These are phyloP conservation scores for Umbelopsis isabellina DNA, from an alignment of 192 early-diverging fungal species.

Conservation along the genomic window DNA sequence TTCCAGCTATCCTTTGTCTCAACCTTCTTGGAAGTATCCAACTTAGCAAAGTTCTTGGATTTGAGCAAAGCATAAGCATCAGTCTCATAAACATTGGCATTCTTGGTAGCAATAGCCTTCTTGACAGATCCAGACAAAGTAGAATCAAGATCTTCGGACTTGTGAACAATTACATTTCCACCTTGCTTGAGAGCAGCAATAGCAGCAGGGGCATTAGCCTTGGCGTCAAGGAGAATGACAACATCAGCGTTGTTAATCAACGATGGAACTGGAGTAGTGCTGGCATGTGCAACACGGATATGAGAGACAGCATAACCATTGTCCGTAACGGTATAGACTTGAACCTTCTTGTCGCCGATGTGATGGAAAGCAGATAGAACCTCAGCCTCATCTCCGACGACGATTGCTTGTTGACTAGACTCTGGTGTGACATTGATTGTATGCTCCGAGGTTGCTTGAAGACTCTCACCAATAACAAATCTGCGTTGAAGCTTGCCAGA, in stretches of 20 bases:
- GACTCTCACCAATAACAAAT: slow-evolving; percentile 25
- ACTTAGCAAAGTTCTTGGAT: slow-evolving; percentile 6
- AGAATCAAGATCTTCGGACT: slow-evolving; percentile 7
- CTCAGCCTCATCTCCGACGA: slow-evolving; percentile 28
- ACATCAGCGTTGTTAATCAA: slow-evolving; percentile 27
- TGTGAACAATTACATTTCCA: slow-evolving; percentile 18
- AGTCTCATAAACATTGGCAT: slow-evolving; percentile 23
- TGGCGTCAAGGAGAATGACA: slow-evolving; percentile 18
- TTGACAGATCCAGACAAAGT: slow-evolving; percentile 20
- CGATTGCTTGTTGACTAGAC: slow-evolving; percentile 22
- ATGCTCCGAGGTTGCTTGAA: neutral
- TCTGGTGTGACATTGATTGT: slow-evolving; percentile 14
- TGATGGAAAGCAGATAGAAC: slow-evolving; percentile 19
- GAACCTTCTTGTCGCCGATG: slow-evolving; percentile 20
- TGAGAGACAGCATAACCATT: slow-evolving; percentile 29
- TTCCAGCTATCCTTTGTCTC: slow-evolving; percentile 31
- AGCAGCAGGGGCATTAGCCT: slow-evolving; percentile 1
- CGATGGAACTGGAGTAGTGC: slow-evolving; percentile 28
- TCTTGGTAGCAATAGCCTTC: slow-evolving; percentile 29
- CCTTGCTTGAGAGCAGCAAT: slow-evolving; percentile 16
- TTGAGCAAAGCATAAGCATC: slow-evolving; percentile 17
- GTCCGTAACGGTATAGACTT: slow-evolving; percentile 28
- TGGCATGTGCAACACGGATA: slow-evolving; percentile 28
- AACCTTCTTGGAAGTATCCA: slow-evolving; percentile 32
- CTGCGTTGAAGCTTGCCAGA: slow-evolving; percentile 24